Base-by-base conservation (phyloP, 2,329 filamentous ascomycete species). In the Talaromyces pinophilus region DNA sequence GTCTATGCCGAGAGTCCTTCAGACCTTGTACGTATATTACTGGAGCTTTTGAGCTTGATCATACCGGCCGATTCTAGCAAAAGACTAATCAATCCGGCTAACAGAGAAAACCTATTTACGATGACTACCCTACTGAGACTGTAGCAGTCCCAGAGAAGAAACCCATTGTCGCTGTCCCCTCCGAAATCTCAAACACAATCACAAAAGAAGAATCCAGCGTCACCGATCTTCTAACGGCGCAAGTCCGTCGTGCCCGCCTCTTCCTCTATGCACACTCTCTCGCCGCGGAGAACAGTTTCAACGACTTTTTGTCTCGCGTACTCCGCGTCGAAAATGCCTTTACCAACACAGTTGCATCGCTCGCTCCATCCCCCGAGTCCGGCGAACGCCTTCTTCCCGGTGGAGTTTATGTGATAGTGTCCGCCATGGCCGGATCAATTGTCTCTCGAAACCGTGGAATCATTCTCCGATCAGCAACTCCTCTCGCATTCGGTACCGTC, bases 381-480 rank as follows among this genome's bases (percentile, higher is more conserved):
- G 92, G 91, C 77, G 95, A 99, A 84, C 88, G 89, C 76, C 86
- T 99, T 65, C 89, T 98, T 81, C 95, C 95, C 40, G 94, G 94
- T 30, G 85, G 88, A 67, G 88, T 98, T 71, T 98, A 98, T 82
- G 93, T 98, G 57, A 86, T 97, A 35, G 93, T 99, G 59, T 90
- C 93, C 50, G 89, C 92, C 73, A 97, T 99, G 93, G 92, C 95
- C 42, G 95, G 94, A 72, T 93, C 88, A 79, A 98, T 99, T 77
- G 83, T 97, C 64, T 88, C 92, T 64, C 88, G 94, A 69, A 96
- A 96, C 83, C 89, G 94, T 72, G 93, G 91, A 79, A 85, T 98
- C 69, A 78, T 97, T 69, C 82, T 99, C 63, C 89, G 95, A 71
- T 88, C 90, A 63, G 83, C 89, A 1, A 85, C 91, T 1, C 95